Conservation (phyloP, 495 filamentous ascomycete species). For the Immersiella caudata region DNA sequence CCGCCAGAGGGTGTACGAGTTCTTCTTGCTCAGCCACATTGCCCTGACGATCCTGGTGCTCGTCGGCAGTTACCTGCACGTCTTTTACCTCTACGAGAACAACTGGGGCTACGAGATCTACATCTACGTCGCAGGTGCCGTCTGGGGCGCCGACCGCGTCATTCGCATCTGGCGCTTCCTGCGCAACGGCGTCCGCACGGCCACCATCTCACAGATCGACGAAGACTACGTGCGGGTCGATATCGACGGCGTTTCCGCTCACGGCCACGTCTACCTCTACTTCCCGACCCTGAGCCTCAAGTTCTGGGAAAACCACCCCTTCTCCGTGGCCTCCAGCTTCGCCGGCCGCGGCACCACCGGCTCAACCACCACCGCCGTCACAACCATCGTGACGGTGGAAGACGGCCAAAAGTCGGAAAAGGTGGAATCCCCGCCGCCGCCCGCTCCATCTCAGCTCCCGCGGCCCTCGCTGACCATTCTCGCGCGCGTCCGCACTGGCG, state of each 20-base stretch:
- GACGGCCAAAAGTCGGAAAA: too few relatives aligned
- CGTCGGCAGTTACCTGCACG: constrained; percentile 42
- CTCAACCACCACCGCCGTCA: background rate
- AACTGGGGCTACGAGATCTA: constrained; percentile 47
- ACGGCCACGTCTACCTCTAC: constrained; percentile 49
- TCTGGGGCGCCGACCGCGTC: constrained; percentile 46
- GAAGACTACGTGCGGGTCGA: constrained; percentile 44
- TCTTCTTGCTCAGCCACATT: constrained; percentile 37
- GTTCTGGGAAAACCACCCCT: constrained; percentile 53
- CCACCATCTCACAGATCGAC: constrained; percentile 38
- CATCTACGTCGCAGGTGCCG: constrained; percentile 40
- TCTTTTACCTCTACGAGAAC: constrained; percentile 31
- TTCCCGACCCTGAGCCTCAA: constrained; percentile 45
- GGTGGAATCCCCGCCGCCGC: too few relatives aligned
- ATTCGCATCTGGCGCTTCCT: constrained; percentile 37
- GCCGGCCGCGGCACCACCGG: too few relatives aligned
- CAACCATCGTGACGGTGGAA: background rate
- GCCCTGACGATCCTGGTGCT: constrained; percentile 29
- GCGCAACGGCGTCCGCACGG: constrained; percentile 34
- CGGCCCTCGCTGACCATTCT: background rate
- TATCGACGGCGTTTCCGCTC: constrained; percentile 34
- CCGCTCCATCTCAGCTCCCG: background rate
- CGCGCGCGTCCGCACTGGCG: constrained; percentile 2
- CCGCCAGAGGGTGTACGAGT: constrained; percentile 29
- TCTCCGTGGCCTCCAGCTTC: constrained; percentile 34